Conservation (phyloP, 208 protist species). For the Leishmania turanica region DNA sequence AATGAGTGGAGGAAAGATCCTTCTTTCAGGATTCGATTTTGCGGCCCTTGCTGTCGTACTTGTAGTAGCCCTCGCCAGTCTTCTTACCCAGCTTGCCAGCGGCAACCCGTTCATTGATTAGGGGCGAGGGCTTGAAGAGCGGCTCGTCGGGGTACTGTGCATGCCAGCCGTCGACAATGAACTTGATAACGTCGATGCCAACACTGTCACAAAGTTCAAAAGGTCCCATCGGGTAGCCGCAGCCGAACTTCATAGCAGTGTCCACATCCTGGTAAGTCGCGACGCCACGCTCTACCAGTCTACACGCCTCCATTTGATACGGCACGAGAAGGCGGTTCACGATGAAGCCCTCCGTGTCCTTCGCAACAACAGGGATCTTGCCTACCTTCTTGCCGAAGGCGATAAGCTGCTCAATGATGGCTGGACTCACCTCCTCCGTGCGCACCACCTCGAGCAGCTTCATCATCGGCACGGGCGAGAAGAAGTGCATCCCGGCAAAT, state of each 20-base stretch:
- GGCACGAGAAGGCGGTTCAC: constrained; percentile 91
- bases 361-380: constrained; percentile 69
- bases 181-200: constrained; percentile 75
- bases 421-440: constrained; percentile 50
- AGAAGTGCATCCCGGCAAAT: constrained; percentile 90
- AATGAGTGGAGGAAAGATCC: neutral
- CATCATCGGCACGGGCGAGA: constrained; percentile 92
- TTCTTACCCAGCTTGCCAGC: constrained; percentile 87
- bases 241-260: constrained; percentile 88
- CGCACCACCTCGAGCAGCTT: constrained; percentile 90
- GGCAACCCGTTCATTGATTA: constrained; percentile 62
- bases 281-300: constrained; percentile 81
- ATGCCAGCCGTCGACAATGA: constrained; percentile 80
- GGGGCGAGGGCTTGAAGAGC: constrained; percentile 59
- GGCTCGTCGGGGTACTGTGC: constrained; percentile 54
- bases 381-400: constrained; percentile 57
- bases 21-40: constrained; percentile 10
- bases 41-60: constrained; percentile 52
- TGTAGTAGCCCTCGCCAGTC: constrained; percentile 90
- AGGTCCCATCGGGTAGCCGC: constrained; percentile 91
- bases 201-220: constrained; percentile 82
- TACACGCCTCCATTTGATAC: constrained; percentile 75
- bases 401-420: constrained; percentile 48
- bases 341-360: constrained; percentile 90
- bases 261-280: constrained; percentile 83